Conservation (phyloP, 306 rosid genomes). For the Prunus davidiana region DNA sequence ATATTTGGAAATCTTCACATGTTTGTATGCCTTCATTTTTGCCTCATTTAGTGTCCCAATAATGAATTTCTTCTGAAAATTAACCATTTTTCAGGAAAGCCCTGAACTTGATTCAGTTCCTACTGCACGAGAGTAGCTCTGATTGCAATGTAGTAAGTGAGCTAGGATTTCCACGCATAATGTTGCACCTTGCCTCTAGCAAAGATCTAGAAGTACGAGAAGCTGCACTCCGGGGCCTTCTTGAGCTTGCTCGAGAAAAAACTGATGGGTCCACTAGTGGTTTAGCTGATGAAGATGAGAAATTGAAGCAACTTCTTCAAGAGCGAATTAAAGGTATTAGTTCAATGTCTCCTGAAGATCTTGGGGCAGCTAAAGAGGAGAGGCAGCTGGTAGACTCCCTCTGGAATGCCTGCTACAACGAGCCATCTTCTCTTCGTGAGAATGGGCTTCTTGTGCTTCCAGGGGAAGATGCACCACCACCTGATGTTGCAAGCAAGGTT, state of each 20-base stretch:
- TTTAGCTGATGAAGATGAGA: slow-evolving; percentile 50
- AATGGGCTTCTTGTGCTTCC: slow-evolving; percentile 85
- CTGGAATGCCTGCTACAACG: slow-evolving; percentile 64
- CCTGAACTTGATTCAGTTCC: slow-evolving; percentile 75
- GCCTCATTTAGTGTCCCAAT: not conserved
- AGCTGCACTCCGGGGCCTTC: slow-evolving; percentile 78
- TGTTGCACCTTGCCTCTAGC: slow-evolving; percentile 75
- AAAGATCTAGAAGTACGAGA: slow-evolving; percentile 77
- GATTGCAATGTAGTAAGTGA: slow-evolving; percentile 58
- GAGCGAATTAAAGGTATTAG: slow-evolving; percentile 60
- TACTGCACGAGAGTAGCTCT: slow-evolving; percentile 61
- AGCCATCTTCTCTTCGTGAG: slow-evolving; percentile 64
- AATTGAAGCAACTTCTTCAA: slow-evolving; percentile 70
- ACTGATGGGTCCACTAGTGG: slow-evolving; percentile 23
- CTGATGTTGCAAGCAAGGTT: slow-evolving; percentile 76
- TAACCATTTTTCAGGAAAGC: slow-evolving; percentile 68
- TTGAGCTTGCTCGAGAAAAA: slow-evolving; percentile 48
- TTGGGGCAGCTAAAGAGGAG: slow-evolving; percentile 73
- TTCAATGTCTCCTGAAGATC: slow-evolving; percentile 73
- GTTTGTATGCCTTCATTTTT: not conserved
- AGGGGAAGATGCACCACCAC: slow-evolving; percentile 71
- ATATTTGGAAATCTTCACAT: not conserved
- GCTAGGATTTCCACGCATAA: slow-evolving; percentile 67
- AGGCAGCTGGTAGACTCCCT: slow-evolving; percentile 76
- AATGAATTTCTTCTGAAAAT: not conserved